Evolutionary conservation across 352 stramenopile genomes (phyloP), one percentile per base, ranked within the genome.

Genomic region (Globisporangium cystogenes): DNA sequence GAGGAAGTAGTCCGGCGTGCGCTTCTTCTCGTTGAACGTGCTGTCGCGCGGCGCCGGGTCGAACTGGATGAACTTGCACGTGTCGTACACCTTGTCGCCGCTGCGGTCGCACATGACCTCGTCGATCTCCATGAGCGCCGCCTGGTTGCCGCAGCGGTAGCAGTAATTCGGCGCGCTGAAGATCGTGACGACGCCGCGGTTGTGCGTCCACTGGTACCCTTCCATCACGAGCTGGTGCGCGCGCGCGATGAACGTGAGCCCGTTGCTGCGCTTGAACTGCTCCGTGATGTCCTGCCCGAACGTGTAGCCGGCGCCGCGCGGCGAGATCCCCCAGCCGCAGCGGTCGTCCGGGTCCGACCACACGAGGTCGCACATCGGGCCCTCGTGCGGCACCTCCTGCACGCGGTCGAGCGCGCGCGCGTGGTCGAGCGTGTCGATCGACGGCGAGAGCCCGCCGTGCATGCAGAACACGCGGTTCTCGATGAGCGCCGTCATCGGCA

Each of bases 121-220:
- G 55, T 95, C 95, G 65, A 98, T 96, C 67, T 97, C 92, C 76
- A 98, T 91, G 64, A 98, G 90, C 36, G 90, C 93, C 6, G 93
- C 95, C 49, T 98, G 90, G 82, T 99, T 99, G 21, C 96, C 96
- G 59, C 89, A 97, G 48, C 90, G 85, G 70, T 97, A 97, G 78
- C 91, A 98, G 69, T 98, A 98, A 72, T 98, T 98, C 24, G 91
- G 91, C 16, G 91, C 91, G 53, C 74, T 93, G 53, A 97, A 98
- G 61, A 98, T 92, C 4, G 91, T 98, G 23, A 97, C 87, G 15
- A 97, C 83, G 40, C 86, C 82, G 53, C 92, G 76, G 59, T 97
- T 95, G 67, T 97, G 88, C 39, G 85, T 94, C 81, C 87, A 96
- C 64, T 97, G 87, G 70, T 96, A 97, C 45, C 91, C 91, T 64